phyloP scores from a whole-genome alignment of 140 eudicot species.

The Flaveria floridana region DNA sequence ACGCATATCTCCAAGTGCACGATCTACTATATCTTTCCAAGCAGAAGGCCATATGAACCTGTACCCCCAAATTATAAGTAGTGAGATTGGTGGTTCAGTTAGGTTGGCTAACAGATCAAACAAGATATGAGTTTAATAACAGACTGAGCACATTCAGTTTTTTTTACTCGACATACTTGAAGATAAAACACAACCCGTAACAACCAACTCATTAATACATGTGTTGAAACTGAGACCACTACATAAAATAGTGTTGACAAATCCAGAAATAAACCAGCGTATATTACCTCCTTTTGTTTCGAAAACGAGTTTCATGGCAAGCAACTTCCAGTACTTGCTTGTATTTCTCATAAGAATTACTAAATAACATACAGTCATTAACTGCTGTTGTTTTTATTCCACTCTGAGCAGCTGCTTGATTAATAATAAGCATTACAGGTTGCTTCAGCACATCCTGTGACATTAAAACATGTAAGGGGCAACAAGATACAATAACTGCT shows the following conservation, averaged over 20 bases:
- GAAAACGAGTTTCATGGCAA: conserved; percentile 35
- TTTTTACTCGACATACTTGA: too few relatives aligned
- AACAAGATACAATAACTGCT: conserved; percentile 8
- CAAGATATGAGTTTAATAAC: too few relatives aligned
- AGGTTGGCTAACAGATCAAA: conserved; percentile 1
- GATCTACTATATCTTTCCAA: conserved; percentile 55
- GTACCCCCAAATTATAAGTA: conserved; percentile 18
- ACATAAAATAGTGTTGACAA: neutral
- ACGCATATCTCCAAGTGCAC: conserved; percentile 35
- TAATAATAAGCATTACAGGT: conserved; percentile 60
- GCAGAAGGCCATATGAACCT: conserved; percentile 60
- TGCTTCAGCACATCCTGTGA: conserved; percentile 73
- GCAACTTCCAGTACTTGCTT: conserved; percentile 46
- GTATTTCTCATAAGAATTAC: conserved; percentile 51
- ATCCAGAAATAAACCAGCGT: neutral
- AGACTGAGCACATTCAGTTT: too few relatives aligned
- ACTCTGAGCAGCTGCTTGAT: conserved; percentile 51
- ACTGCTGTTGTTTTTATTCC: conserved; percentile 36
- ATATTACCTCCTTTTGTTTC: conserved; percentile 46
- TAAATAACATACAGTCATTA: conserved; percentile 20
- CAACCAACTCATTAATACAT: too few relatives aligned
- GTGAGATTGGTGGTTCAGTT: neutral
- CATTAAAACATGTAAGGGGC: conserved; percentile 15
- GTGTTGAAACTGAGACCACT: neutral
- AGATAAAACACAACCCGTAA: too few relatives aligned